Base-by-base conservation (phyloP, 2,329 filamentous ascomycete species). In the Venturia oleaginea region DNA sequence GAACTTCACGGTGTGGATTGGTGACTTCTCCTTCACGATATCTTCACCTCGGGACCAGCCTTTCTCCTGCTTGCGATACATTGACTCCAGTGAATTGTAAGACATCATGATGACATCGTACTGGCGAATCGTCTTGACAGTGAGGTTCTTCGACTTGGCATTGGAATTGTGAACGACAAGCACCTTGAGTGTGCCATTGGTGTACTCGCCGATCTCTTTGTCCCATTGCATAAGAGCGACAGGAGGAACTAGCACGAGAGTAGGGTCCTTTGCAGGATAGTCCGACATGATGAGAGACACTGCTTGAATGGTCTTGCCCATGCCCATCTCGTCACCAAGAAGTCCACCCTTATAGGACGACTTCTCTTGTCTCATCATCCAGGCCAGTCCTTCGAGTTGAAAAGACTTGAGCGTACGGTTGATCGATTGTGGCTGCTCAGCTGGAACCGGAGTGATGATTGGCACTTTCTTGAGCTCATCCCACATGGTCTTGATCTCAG, bases 251-350 rank as follows among this genome's bases (percentile, higher is more conserved):
- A 97, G 83, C 1, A 97, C 92, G 4, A 97, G 81, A 0, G 91
- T 90, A 1, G 94, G 93, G 64, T 88, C 79, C 69, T 88, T 89
- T 27, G 87, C 89, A 3, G 92, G 93, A 71, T 90, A 97, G 73
- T 97, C 92, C 0, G 93, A 97, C 94, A 97, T 97, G 75, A 99
- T 92, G 55, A 99, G 83, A 3, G 93, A 97, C 22, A 99, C 94
- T 2, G 94, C 93, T 76, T 99, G 94, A 61, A 99, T 97, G 0
- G 94, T 99, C 79, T 99, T 99, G 61, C 94, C 94, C 78, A 99
- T 90, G 7, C 94, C 94, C 94, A 99, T 99, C 76, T 99, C 94
- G 70, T 99, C 94, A 66, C 94, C 94, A 1, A 99, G 83, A 2
- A 99, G 81, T 17, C 94, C 94, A 22, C 94, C 94, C 71, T 87